These are phyloP conservation scores for Annulohypoxylon nitens DNA, from an alignment of 495 filamentous ascomycete genomes.

Conservation along the genomic window DNA sequence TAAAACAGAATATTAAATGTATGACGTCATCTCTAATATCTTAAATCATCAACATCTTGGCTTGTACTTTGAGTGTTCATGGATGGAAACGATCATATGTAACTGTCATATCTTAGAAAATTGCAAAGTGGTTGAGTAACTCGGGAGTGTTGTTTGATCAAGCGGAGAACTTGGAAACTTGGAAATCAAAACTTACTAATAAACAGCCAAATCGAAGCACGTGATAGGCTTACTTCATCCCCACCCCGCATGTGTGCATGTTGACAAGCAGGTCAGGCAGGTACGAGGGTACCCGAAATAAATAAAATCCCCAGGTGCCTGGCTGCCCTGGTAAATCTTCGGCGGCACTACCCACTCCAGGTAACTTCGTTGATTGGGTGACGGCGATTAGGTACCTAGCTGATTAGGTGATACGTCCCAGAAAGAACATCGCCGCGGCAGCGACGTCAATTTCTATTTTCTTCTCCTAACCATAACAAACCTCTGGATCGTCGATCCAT, in stretches of 20 bases:
- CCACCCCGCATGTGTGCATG: neutral
- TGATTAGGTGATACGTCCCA: conserved; percentile 18
- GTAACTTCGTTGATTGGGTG: conserved; percentile 44
- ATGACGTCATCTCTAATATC: no score
- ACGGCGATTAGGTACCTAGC: conserved; percentile 21
- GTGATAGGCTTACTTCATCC: neutral
- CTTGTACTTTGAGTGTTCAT: neutral
- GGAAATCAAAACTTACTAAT: neutral
- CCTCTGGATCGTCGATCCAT: conserved; percentile 15
- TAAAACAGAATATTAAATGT: no score
- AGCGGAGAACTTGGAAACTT: neutral
- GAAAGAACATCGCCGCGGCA: conserved; percentile 27
- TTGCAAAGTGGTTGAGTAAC: neutral
- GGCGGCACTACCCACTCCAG: conserved; percentile 23
- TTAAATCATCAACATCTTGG: no score
- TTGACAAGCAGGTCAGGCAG: neutral
- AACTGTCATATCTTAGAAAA: no score
- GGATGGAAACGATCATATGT: neutral
- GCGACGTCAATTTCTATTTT: conserved; percentile 40
- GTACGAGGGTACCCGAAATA: conserved; percentile 1
- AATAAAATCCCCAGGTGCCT: neutral
- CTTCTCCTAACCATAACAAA: conserved; percentile 40
- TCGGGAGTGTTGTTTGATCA: no score
- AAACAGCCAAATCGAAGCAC: neutral
- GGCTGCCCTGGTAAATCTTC: conserved; percentile 25